Evolutionary conservation across 139 green algal species (phyloP).

Genomic region (Tetratostichococcus sp.): DNA sequence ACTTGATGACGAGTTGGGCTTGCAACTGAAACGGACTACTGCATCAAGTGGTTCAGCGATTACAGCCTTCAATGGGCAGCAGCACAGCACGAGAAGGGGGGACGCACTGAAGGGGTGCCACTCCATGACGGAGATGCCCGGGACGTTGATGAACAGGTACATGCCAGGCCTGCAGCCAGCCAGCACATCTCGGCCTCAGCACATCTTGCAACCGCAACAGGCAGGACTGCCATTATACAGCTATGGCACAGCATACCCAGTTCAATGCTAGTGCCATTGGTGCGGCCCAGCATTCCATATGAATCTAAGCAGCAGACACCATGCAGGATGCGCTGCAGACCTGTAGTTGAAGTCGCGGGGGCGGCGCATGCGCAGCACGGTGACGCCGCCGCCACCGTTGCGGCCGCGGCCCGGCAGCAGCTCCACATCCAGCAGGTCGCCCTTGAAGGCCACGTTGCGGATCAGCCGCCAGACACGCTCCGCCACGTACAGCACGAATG

Average conservation of each 20-base stretch:
- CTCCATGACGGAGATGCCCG: constrained; percentile 21
- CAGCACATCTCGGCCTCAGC: no score
- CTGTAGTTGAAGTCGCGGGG: background rate
- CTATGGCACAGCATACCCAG: no score
- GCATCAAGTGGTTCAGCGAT: no score
- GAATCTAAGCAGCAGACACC: no score
- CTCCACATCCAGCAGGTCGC: constrained; percentile 12
- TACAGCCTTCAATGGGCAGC: no score
- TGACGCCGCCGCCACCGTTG: constrained; percentile 5
- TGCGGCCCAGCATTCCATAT: no score
- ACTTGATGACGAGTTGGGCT: no score
- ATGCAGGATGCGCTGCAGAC: background rate
- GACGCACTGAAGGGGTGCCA: constrained; percentile 34
- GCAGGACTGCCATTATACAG: no score
- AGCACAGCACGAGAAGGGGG: background rate
- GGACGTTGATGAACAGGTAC: constrained; percentile 32
- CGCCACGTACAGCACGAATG: constrained; percentile 10
- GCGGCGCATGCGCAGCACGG: constrained; percentile 6
- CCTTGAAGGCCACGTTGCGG: background rate
- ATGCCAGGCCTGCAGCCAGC: constrained; percentile 5
- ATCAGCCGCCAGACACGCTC: constrained; percentile 3
- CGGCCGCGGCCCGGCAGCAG: constrained; percentile 3
- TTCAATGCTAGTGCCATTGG: no score
- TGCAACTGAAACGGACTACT: no score
- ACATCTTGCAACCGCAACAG: no score